Evolutionary conservation across 352 stramenopile species (phyloP).

Genomic region (Phytopythium delawarense): DNA sequence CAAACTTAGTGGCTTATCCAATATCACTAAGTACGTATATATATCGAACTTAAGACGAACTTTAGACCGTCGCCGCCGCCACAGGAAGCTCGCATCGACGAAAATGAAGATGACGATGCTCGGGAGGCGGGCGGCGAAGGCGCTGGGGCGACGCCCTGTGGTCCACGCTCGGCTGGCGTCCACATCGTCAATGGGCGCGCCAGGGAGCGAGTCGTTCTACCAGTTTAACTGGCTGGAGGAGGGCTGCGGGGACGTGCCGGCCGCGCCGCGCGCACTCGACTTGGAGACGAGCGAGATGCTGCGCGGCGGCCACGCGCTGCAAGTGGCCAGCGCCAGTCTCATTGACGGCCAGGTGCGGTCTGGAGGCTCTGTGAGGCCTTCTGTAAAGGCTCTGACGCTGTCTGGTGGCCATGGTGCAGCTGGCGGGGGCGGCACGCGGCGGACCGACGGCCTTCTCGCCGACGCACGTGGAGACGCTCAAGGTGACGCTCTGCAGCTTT

Average conservation of each 20-base stretch:
- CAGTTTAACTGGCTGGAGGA: slow-evolving; percentile 58
- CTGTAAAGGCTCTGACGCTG: not conserved
- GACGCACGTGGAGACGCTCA: slow-evolving; percentile 36
- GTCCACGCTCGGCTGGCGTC: slow-evolving; percentile 9
- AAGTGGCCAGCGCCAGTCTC: slow-evolving; percentile 46
- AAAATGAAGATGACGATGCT: not conserved
- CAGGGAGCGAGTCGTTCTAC: not conserved
- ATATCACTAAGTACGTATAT: no score
- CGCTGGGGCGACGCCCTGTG: not conserved
- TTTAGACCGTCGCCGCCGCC: no score
- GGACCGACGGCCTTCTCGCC: slow-evolving; percentile 33
- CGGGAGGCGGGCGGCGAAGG: no score
- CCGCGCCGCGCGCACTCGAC: slow-evolving; percentile 30
- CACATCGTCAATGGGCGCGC: slow-evolving; percentile 5
- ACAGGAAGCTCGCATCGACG: no score
- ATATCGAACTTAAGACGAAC: no score
- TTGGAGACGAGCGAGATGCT: slow-evolving; percentile 62
- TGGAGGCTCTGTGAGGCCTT: not conserved
- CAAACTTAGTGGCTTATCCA: no score
- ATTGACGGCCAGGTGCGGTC: slow-evolving; percentile 35
- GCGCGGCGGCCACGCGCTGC: slow-evolving; percentile 57
- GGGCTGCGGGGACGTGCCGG: slow-evolving; percentile 59
- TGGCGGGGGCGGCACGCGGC: slow-evolving; percentile 24
- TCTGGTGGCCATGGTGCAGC: slow-evolving; percentile 11
- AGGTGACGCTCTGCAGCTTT: slow-evolving; percentile 19